Percentiles rank a stretch among this genome's conserved stretches.
Evolutionary conservation across 2,329 filamentous ascomycete genomes (phyloP).

Genomic region (Nannizziopsis barbatae): DNA sequence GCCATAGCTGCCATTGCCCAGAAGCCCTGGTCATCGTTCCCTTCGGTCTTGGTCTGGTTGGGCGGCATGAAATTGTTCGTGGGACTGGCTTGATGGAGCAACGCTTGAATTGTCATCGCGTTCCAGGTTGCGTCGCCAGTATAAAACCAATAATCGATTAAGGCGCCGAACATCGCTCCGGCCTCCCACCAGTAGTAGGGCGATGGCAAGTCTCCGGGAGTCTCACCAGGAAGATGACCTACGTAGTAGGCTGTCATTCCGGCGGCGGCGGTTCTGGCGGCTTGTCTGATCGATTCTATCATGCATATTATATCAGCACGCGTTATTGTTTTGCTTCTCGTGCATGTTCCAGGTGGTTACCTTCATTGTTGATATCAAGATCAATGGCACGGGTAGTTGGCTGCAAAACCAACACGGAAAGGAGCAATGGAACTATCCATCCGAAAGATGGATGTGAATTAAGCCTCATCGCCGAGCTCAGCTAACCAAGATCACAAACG

Average conservation of each 20-base stretch:
- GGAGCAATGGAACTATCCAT: constrained; percentile 1
- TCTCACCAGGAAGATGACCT: constrained; percentile 23
- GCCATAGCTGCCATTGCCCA: constrained; percentile 32
- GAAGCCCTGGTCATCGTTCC: constrained; percentile 36
- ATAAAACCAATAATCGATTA: constrained; percentile 79
- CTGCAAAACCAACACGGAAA: not conserved
- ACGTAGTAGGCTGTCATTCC: constrained; percentile 28
- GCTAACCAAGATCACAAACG: not conserved
- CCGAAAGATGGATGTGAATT: not conserved
- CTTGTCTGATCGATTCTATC: constrained; percentile 26
- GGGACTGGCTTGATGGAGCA: constrained; percentile 57
- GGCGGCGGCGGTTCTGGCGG: constrained; percentile 24
- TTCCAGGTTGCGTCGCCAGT: constrained; percentile 65
- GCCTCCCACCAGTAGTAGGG: constrained; percentile 33
- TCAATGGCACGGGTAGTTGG: constrained; percentile 7
- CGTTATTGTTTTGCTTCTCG: not conserved
- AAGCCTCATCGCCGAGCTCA: constrained; percentile 9
- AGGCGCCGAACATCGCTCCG: constrained; percentile 35
- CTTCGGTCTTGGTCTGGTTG: constrained; percentile 22
- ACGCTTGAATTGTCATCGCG: constrained; percentile 48
- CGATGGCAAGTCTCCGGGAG: constrained; percentile 25
- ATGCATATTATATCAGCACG: not conserved
- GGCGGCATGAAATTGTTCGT: constrained; percentile 61
- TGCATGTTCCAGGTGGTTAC: constrained; percentile 4
- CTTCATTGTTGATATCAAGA: constrained; percentile 12